Percentiles rank a stretch among this genome's conserved stretches.
phyloP scores from a whole-genome alignment of 129 eudicot species.

The Pittosporum tobira region DNA sequence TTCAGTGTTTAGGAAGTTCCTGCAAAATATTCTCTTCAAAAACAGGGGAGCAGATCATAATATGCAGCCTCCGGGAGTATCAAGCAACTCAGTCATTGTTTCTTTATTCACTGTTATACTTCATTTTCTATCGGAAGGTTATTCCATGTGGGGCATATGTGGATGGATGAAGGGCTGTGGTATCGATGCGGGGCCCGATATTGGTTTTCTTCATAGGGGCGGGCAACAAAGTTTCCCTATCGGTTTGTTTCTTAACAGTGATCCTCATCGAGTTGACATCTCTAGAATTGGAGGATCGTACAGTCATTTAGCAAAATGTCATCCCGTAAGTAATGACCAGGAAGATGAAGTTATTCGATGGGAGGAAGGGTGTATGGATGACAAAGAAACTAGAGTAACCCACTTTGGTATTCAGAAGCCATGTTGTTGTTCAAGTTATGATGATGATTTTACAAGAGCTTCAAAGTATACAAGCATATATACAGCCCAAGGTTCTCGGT shows the following conservation, averaged over 20 bases:
- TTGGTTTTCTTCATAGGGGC: conserved; percentile 93
- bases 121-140: conserved; percentile 88
- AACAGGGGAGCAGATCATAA: conserved; percentile 92
- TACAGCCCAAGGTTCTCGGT: conserved; percentile 56
- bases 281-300: conserved; percentile 89
- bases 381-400: conserved; percentile 57
- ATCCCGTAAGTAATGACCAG: conserved; percentile 46
- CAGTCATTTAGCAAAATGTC: conserved; percentile 50
- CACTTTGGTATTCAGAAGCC: conserved; percentile 66
- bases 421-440: conserved; percentile 87
- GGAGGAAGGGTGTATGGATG: conserved; percentile 98
- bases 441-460: conserved; percentile 42
- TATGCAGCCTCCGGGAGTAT: conserved; percentile 70
- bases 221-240: conserved; percentile 85
- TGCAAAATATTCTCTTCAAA: conserved; percentile 64
- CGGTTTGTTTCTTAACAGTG: conserved; percentile 67
- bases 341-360: conserved; percentile 78
- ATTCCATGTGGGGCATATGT: conserved; percentile 33
- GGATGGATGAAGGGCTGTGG: conserved; percentile 63
- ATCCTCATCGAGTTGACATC: conserved; percentile 76
- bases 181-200: conserved; percentile 31
- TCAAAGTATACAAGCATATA: conserved; percentile 45
- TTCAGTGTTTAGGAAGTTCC: conserved; percentile 70
- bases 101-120: conserved; percentile 78
- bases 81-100: conserved; percentile 82